A percentile compares a stretch with the other conserved stretches of the same genome.
These are phyloP conservation scores for Arthroderma uncinatum DNA, from an alignment of 2,329 filamentous ascomycete species.

Conservation along the genomic window DNA sequence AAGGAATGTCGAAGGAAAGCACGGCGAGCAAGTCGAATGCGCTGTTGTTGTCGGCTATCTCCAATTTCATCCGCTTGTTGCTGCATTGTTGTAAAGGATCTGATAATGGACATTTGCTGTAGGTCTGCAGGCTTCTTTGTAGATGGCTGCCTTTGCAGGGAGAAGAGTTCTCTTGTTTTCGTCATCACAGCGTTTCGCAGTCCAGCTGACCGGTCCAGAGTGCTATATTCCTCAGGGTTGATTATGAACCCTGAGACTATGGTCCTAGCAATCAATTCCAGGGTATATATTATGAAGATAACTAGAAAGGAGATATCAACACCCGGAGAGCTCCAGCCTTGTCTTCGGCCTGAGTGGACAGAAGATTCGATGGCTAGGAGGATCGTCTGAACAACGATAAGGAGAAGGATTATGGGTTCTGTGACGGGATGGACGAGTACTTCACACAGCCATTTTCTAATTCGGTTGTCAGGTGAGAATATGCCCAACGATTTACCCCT, in stretches of 20 bases:
- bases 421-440: conserved; percentile 74
- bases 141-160: conserved; percentile 64
- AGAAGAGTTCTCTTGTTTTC: conserved; percentile 68
- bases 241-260: conserved; percentile 89
- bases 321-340: conserved; percentile 50
- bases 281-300: conserved; percentile 79
- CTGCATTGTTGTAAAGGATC: conserved; percentile 65
- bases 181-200: conserved; percentile 62
- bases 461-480: conserved; percentile 63
- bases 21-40: conserved; percentile 73
- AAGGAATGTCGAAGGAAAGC: conserved; percentile 93
- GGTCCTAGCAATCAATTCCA: conserved; percentile 71
- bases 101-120: conserved; percentile 49
- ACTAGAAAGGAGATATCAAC: conserved; percentile 73
- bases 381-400: conserved; percentile 81
- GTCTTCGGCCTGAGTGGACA: conserved; percentile 50
- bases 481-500: conserved; percentile 77
- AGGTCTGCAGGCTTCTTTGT: conserved; percentile 40
- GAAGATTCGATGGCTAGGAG: conserved; percentile 78
- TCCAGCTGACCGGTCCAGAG: conserved; percentile 67
- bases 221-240: conserved; percentile 86
- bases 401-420: conserved; percentile 71
- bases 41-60: conserved; percentile 64
- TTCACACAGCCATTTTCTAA: conserved; percentile 68
- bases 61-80: conserved; percentile 47